Percentiles rank a stretch among this genome's conserved stretches.
These are phyloP conservation scores for Kitagawia praeruptora DNA, from an alignment of 129 eudicot genomes.

Conservation along the genomic window DNA sequence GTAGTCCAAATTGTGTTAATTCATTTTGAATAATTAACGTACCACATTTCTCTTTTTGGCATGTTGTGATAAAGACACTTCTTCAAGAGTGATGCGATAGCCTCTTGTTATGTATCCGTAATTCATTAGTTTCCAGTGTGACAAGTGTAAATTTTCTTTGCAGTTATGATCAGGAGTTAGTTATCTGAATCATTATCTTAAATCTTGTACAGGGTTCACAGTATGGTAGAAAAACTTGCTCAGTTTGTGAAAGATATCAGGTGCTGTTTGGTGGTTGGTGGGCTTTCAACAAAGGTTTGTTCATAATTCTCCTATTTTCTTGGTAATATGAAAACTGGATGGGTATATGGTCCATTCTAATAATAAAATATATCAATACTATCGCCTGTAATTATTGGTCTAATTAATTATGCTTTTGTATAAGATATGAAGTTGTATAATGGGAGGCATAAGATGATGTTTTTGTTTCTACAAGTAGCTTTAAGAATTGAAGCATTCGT, in stretches of 20 bases:
- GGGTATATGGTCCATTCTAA: neutral
- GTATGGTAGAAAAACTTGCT: constrained; percentile 86
- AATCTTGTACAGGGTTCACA: constrained; percentile 61
- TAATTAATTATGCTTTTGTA: neutral
- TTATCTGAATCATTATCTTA: neutral
- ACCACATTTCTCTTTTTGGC: neutral
- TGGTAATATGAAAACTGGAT: neutral
- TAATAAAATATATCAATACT: neutral
- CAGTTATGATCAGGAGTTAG: neutral
- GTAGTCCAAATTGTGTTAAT: neutral
- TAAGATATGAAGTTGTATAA: neutral
- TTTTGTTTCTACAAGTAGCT: neutral
- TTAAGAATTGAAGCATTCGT: neutral
- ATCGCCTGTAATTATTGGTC: neutral
- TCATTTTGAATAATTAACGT: neutral
- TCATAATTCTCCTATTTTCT: neutral
- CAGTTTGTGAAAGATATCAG: constrained; percentile 74
- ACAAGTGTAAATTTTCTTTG: neutral
- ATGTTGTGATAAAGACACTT: neutral
- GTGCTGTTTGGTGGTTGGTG: constrained; percentile 85
- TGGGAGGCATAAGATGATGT: neutral
- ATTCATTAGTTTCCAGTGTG: neutral
- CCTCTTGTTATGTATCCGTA: neutral
- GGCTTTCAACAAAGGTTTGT: constrained; percentile 76
- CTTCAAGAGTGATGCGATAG: neutral